Conservation (phyloP, 2,329 filamentous ascomycete genomes). For the Fusarium virguliforme region DNA sequence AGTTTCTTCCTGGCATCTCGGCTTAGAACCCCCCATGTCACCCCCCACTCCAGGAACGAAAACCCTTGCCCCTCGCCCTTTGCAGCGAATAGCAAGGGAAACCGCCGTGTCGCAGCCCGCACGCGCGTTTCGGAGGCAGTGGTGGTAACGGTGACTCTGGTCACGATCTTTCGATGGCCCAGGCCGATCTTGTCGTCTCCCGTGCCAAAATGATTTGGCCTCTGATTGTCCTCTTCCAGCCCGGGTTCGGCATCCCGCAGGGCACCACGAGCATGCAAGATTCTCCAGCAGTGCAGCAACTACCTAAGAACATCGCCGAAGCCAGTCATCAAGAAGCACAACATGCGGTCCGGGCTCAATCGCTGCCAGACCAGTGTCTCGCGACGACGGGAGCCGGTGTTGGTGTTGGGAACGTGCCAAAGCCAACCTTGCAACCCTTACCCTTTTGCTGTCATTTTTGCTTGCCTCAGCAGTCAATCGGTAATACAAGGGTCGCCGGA, state of each 20-base stretch:
- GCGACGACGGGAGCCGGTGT: conserved; percentile 34
- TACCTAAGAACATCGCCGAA: conserved; percentile 3
- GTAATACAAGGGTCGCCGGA: conserved; percentile 26
- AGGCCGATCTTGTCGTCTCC: conserved; percentile 23
- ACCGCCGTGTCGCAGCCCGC: conserved; percentile 20
- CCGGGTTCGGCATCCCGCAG: neutral
- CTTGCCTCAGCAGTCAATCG: conserved; percentile 15
- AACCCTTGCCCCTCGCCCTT: conserved; percentile 22
- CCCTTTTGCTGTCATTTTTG: conserved; percentile 22
- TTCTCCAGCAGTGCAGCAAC: neutral
- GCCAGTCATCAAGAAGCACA: conserved; percentile 17
- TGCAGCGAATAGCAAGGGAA: conserved; percentile 25
- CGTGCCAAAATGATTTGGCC: neutral
- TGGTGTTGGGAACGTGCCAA: conserved; percentile 32
- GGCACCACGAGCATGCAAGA: neutral
- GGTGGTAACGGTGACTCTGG: conserved; percentile 38
- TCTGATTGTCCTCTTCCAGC: neutral
- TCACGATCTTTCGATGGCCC: conserved; percentile 32
- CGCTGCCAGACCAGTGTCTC: conserved; percentile 50
- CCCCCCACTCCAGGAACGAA: conserved; percentile 11
- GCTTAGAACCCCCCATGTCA: conserved; percentile 27
- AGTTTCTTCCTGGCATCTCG: conserved; percentile 14
- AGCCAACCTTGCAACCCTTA: conserved; percentile 26
- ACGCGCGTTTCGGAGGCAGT: conserved; percentile 32
- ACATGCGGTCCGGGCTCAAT: conserved; percentile 32